phyloP scores from a whole-genome alignment of 2,329 filamentous ascomycete species.

The Chaetomium olivaceum region DNA sequence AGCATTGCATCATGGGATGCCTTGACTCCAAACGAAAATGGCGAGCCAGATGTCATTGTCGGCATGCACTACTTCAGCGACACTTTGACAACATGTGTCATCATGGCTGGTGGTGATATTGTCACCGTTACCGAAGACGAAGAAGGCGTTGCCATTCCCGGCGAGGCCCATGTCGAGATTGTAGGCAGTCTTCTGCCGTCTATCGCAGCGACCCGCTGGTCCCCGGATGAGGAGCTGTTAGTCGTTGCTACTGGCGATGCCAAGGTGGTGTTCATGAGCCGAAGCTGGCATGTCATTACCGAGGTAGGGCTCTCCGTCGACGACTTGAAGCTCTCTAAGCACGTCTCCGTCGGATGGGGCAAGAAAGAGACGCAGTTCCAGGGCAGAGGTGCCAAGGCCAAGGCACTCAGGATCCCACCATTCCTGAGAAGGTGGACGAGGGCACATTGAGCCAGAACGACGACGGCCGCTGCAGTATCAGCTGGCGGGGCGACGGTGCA shows the following conservation, averaged over 20 bases:
- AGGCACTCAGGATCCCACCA: conserved; percentile 89
- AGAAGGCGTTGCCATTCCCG: conserved; percentile 44
- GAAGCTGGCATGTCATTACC: conserved; percentile 80
- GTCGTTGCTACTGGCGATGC: conserved; percentile 77
- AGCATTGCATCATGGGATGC: conserved; percentile 85
- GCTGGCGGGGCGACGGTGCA: conserved; percentile 92
- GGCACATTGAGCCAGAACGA: conserved; percentile 76
- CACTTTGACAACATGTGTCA: conserved; percentile 72
- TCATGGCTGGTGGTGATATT: conserved; percentile 89
- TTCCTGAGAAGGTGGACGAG: conserved; percentile 88
- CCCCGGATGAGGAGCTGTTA: conserved; percentile 89
- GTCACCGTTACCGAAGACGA: conserved; percentile 81
- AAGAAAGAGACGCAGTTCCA: conserved; percentile 98
- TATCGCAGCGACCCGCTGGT: conserved; percentile 88
- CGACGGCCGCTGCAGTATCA: conserved; percentile 70
- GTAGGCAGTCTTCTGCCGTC: conserved; percentile 91
- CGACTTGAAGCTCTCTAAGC: conserved; percentile 83
- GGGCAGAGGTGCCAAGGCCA: conserved; percentile 81
- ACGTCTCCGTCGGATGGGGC: conserved; percentile 97
- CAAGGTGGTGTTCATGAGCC: conserved; percentile 88
- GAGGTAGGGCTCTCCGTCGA: conserved; percentile 71
- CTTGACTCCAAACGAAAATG: conserved; percentile 73
- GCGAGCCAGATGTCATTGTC: conserved; percentile 73
- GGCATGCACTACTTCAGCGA: conserved; percentile 85
- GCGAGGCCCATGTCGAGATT: conserved; percentile 85